Evolutionary conservation across 1,284 basidiomycete species (phyloP).

Genomic region (Apiotrichum gamsii): DNA sequence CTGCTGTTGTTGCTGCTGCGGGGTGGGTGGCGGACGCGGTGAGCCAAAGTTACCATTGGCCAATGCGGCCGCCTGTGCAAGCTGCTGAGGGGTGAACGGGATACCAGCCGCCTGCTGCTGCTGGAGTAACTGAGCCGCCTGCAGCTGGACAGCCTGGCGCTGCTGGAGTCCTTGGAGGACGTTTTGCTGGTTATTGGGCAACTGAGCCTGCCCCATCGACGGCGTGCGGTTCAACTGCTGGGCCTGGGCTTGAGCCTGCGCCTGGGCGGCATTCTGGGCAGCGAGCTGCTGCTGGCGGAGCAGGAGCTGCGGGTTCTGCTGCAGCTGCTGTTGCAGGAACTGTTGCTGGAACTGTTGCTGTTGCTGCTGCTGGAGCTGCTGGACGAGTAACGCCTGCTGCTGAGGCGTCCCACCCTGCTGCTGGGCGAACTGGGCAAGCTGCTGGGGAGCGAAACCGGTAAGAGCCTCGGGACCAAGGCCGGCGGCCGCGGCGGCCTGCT

Average conservation of each 20-base stretch:
- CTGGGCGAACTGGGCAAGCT: conserved; percentile 17
- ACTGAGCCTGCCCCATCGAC: conserved; percentile 5
- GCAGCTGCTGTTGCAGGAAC: conserved; percentile 10
- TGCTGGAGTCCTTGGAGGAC: conserved; percentile 4
- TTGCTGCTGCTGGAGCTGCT: conserved; percentile 11
- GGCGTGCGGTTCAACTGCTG: conserved; percentile 1
- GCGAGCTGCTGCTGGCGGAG: conserved; percentile 16
- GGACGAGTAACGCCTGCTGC: conserved; percentile 3
- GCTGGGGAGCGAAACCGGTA: conserved; percentile 14
- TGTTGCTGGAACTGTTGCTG: conserved; percentile 16
- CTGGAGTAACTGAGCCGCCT: conserved; percentile 17
- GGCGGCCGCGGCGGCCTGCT: conserved; percentile 10
- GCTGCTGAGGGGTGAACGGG: conserved; percentile 17
- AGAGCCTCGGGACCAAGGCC: conserved; percentile 8
- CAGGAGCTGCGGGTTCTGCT: conserved; percentile 10
- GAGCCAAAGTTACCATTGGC: conserved; percentile 25
- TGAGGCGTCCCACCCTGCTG: conserved; percentile 12
- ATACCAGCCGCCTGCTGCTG: conserved; percentile 15
- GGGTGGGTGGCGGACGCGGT: conserved; percentile 20
- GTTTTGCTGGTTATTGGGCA: conserved; percentile 4
- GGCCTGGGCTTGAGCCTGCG: conserved; percentile 6
- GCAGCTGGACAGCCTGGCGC: conserved; percentile 9
- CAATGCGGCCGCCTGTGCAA: conserved; percentile 8
- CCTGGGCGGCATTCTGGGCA: not conserved
- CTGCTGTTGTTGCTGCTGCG: conserved; percentile 5